Base-by-base conservation (phyloP, 1,139 yeast genomes). In the Zygoascus hellenicus region DNA sequence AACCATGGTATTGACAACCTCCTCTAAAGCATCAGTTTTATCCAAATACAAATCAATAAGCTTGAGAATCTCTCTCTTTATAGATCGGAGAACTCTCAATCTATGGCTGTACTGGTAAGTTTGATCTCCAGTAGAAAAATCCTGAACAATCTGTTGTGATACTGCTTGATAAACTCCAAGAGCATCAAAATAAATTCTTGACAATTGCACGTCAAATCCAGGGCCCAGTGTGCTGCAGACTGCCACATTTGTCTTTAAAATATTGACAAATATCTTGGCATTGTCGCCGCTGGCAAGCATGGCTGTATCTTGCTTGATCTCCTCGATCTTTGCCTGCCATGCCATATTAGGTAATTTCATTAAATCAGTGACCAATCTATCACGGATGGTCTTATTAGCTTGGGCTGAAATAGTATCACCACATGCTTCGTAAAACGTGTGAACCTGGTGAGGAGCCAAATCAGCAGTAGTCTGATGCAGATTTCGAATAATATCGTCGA, bases 391-490 rank as follows among this genome's bases (percentile, higher is more conserved):
- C 44, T 74, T 67, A 48, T 74, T 75, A 22, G 78, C 73, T 66
- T 90, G 97, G 7, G 97, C 96, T 50, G 92, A 80, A 38, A 92
- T 80, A 53, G 92, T 92, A 51, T 87, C 80, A 60, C 97, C 97
- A 72, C 98, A 92, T 1, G 98, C 97, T 69, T 88, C 96, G 65
- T 92, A 92, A 63, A 92, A 92, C 2, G 97, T 89, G 65, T 92
- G 98, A 26, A 92, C 96, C 67, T 92, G 99, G 66, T 90, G 97
- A 22, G 98, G 97, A 60, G 83, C 94, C 60, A 92, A 76, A 64
- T 92, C 97, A 52, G 85, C 88, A 3, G 98, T 94, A 51, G 89
- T 90, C 44, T 75, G 72, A 65, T 85, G 94, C 54, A 94, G 82
- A 58, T 81, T 83, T 56, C 81, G 75, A 49, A 92, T 87, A 56